Evolutionary conservation across 1,139 yeast genomes (phyloP).

Genomic region (Saccharomycopsis hybrid): DNA sequence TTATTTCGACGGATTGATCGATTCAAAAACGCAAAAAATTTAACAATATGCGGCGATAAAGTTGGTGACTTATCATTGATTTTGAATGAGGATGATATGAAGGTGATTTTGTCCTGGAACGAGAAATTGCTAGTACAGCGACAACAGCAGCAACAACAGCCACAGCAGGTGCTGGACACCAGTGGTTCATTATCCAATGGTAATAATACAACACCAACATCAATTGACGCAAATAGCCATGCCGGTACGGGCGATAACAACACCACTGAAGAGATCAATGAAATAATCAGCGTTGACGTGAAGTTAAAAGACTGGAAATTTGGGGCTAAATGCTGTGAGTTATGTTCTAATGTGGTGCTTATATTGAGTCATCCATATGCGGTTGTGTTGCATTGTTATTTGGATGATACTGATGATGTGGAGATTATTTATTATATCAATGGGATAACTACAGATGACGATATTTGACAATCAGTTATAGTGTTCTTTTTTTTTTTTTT

Average conservation of each 20-base stretch:
- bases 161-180: too few species aligned
- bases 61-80: conserved; percentile 40
- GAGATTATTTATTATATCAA: conserved; percentile 49
- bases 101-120: conserved; percentile 54
- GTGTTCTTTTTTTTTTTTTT: too few species aligned
- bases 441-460: conserved; percentile 27
- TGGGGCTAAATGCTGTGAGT: conserved; percentile 47
- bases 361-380: conserved; percentile 43
- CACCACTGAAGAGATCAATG: conserved; percentile 10
- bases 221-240: not conserved
- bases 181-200: too few species aligned
- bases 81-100: conserved; percentile 48
- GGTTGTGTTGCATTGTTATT: conserved; percentile 48
- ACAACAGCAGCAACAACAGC: conserved; percentile 1
- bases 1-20: conserved; percentile 52
- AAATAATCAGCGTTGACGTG: conserved; percentile 34
- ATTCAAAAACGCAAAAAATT: conserved; percentile 37
- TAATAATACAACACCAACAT: too few species aligned
- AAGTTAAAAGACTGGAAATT: conserved; percentile 51
- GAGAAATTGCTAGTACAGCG: conserved; percentile 31
- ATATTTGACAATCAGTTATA: too few species aligned
- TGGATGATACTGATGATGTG: conserved; percentile 50
- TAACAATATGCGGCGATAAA: conserved; percentile 29
- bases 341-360: conserved; percentile 47
- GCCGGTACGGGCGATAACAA: conserved; percentile 18